A percentile compares a stretch with the other conserved stretches of the same genome.
Conservation (phyloP, 75 land plant species). For the Pinus albicaulis region DNA sequence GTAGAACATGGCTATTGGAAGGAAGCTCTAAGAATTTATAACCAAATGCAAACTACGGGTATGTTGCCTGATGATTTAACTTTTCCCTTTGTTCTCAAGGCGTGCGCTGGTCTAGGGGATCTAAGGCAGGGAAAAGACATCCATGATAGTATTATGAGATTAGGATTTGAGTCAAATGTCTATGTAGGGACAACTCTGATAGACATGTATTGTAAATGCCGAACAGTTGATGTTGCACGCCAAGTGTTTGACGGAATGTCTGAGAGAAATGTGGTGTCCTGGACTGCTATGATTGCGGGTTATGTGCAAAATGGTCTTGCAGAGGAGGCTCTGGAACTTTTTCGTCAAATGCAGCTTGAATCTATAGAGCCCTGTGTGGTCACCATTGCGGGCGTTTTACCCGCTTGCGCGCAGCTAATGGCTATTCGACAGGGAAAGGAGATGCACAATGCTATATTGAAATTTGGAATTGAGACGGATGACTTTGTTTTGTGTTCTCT, state of each 20-base stretch:
- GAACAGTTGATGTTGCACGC: conserved; percentile 7
- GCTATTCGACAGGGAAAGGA: conserved; percentile 15
- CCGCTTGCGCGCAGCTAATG: conserved; percentile 27
- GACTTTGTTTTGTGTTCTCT: conserved; percentile 41
- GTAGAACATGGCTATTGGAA: conserved; percentile 19
- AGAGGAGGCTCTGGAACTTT: conserved; percentile 25
- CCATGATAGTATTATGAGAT: conserved; percentile 1
- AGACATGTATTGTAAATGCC: conserved; percentile 19
- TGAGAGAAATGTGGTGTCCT: conserved; percentile 12
- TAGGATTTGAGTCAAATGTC: conserved; percentile 2
- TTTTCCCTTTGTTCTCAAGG: conserved; percentile 46
- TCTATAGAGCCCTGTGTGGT: conserved; percentile 22
- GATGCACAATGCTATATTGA: conserved; percentile 37
- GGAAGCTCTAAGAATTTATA: conserved; percentile 21
- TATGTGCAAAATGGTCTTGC: conserved; percentile 26
- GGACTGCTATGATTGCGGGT: conserved; percentile 42
- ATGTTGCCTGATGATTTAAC: conserved; percentile 48
- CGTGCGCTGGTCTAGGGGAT: conserved; percentile 44
- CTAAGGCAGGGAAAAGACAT: not conserved
- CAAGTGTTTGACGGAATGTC: conserved; percentile 12
- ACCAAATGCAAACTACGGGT: conserved; percentile 30
- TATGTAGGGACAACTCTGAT: conserved; percentile 12
- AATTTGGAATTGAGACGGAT: conserved; percentile 32
- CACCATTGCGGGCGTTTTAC: conserved; percentile 21
- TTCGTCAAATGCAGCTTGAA: conserved; percentile 1